Evolutionary conservation across 179 eudicot genomes (phyloP).

Genomic region (Gypsophila paniculata): DNA sequence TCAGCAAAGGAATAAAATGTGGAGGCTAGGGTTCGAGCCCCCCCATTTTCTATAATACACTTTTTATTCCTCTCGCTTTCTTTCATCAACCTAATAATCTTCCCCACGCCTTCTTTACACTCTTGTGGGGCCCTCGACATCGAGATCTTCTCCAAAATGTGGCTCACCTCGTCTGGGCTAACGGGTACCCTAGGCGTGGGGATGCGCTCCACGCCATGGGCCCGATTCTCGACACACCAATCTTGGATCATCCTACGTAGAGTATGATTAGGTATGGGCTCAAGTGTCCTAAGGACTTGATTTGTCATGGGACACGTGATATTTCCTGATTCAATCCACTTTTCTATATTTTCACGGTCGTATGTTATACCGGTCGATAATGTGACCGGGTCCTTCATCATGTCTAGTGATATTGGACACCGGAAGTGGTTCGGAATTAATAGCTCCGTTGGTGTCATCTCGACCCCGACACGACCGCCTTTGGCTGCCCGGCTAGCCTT

Average conservation of each 20-base stretch:
- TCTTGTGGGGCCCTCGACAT: slow-evolving; percentile 22
- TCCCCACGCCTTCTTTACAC: slow-evolving; percentile 37
- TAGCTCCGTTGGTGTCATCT: slow-evolving; percentile 28
- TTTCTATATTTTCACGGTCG: slow-evolving; percentile 74
- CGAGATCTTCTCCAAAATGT: slow-evolving; percentile 29
- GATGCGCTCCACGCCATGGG: slow-evolving; percentile 44
- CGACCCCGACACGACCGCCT: background rate
- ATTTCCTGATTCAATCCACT: slow-evolving; percentile 72
- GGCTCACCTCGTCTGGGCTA: slow-evolving; percentile 36
- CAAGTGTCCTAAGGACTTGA: slow-evolving; percentile 39
- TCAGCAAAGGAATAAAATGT: slow-evolving; percentile 37
- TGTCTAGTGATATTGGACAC: slow-evolving; percentile 81
- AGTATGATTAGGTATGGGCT: slow-evolving; percentile 61
- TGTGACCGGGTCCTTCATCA: slow-evolving; percentile 91
- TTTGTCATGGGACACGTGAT: slow-evolving; percentile 68
- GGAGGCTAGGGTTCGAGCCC: slow-evolving; percentile 26
- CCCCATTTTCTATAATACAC: slow-evolving; percentile 38
- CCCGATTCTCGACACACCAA: slow-evolving; percentile 59
- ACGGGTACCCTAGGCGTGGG: slow-evolving; percentile 65
- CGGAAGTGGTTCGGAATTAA: slow-evolving; percentile 53
- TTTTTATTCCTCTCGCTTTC: slow-evolving; percentile 60
- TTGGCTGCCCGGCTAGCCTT: slow-evolving; percentile 29
- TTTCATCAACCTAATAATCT: slow-evolving; percentile 30
- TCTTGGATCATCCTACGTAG: slow-evolving; percentile 62
- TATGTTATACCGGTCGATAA: slow-evolving; percentile 76